These are phyloP conservation scores for Salix dunnii DNA, from an alignment of 345 rosid genomes.

Conservation along the genomic window DNA sequence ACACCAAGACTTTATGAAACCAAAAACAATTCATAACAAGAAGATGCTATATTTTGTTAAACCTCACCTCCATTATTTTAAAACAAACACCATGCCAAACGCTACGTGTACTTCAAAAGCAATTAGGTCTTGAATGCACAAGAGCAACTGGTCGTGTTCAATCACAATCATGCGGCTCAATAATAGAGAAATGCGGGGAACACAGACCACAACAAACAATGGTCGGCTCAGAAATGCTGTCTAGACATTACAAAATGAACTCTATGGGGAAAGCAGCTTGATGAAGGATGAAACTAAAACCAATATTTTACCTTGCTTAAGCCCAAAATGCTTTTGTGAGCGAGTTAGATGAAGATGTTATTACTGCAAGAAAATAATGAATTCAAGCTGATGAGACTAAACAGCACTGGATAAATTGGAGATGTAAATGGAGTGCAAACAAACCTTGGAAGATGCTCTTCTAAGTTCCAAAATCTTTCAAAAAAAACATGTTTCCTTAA, in stretches of 20 bases:
- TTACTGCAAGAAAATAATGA: not conserved
- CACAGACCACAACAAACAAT: not conserved
- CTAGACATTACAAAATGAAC: not conserved
- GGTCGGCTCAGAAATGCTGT: not conserved
- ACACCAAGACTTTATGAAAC: too few species aligned
- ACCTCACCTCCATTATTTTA: not conserved
- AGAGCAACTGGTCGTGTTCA: not conserved
- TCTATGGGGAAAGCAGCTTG: not conserved
- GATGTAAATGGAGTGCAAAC: not conserved
- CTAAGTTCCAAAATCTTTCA: not conserved
- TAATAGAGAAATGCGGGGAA: not conserved
- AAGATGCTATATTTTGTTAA: not conserved
- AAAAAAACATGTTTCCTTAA: not conserved
- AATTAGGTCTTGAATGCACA: not conserved
- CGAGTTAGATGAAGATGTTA: not conserved
- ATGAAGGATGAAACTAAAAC: not conserved
- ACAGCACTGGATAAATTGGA: not conserved
- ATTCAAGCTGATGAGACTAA: not conserved
- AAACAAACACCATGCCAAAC: not conserved
- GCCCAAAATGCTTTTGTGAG: not conserved
- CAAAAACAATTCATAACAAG: not conserved
- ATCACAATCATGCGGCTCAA: not conserved
- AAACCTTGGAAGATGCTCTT: not conserved
- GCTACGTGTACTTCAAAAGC: not conserved
- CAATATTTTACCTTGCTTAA: not conserved